A percentile compares a stretch with the other conserved stretches of the same genome.
phyloP scores from a whole-genome alignment of 139 green algal species.

The Microglena sp. region DNA sequence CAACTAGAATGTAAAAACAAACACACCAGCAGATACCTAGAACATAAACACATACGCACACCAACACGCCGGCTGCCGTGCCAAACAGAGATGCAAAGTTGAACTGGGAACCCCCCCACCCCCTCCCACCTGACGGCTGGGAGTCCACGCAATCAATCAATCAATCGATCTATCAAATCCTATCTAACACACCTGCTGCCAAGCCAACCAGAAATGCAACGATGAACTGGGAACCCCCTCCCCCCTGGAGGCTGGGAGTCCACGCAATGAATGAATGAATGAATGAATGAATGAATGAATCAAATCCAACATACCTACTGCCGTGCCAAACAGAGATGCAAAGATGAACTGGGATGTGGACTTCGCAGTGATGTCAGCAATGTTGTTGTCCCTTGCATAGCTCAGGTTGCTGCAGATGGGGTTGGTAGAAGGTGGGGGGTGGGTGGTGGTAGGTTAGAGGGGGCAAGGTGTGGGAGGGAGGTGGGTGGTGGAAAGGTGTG shows the following conservation, averaged over 20 bases:
- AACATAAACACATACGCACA: no score
- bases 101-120: neutral
- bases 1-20: no score
- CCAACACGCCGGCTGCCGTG: no score
- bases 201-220: neutral
- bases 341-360: slow-evolving; percentile 64
- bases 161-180: no score
- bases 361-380: slow-evolving; percentile 44
- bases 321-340: slow-evolving; percentile 49
- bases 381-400: slow-evolving; percentile 60
- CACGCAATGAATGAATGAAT: neutral
- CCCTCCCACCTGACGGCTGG: neutral
- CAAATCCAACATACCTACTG: slow-evolving; percentile 13
- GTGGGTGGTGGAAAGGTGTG: no score
- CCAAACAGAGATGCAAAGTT: neutral
- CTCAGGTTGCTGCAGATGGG: slow-evolving; percentile 35
- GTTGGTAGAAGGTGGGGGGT: neutral
- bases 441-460: neutral
- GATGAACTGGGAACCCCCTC: neutral
- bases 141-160: neutral
- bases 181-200: neutral
- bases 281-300: neutral
- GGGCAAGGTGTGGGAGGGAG: no score
- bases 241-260: neutral
- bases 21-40: no score